phyloP scores from a whole-genome alignment of 208 protist genomes.

The Leishmania major region DNA sequence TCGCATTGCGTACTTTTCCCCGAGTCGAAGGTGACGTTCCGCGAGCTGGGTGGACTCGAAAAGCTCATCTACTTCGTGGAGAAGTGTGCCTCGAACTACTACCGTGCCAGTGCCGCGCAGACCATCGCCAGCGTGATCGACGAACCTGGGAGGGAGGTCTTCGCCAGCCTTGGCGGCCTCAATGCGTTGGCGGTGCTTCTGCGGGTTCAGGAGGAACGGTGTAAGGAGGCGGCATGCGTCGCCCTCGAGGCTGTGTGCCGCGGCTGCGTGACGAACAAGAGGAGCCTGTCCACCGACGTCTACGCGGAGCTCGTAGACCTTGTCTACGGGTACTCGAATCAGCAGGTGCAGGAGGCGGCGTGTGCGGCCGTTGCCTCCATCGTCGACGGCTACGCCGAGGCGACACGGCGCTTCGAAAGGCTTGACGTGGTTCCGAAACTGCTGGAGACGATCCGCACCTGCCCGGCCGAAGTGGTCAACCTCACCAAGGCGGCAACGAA shows the following conservation, averaged over 20 bases:
- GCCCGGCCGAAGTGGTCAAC: constrained; percentile 87
- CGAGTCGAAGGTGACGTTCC: constrained; percentile 78
- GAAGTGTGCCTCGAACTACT: constrained; percentile 78
- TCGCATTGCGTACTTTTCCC: constrained; percentile 92
- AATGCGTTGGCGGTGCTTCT: constrained; percentile 75
- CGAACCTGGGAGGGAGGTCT: constrained; percentile 69
- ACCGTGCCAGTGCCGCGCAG: constrained; percentile 87
- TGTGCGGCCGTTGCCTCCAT: constrained; percentile 86
- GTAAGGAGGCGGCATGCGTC: constrained; percentile 90
- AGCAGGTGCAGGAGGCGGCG: constrained; percentile 91
- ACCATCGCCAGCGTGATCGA: constrained; percentile 90
- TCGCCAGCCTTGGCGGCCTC: constrained; percentile 69
- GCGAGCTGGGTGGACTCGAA: constrained; percentile 83
- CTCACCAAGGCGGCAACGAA: constrained; percentile 88
- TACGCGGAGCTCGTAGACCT: constrained; percentile 78
- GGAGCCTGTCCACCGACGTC: constrained; percentile 49
- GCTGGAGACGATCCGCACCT: constrained; percentile 83
- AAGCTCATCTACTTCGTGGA: constrained; percentile 85
- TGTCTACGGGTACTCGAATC: constrained; percentile 89
- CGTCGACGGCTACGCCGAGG: constrained; percentile 73
- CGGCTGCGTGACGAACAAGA: constrained; percentile 74
- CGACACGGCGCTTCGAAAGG: constrained; percentile 59
- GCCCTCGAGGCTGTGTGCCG: constrained; percentile 87
- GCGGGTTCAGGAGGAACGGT: constrained; percentile 86
- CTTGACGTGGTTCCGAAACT: constrained; percentile 86